Evolutionary conservation across 139 green algal species (phyloP), one percentile per base, ranked within the genome.

Genomic region (Micromonas pusilla): DNA sequence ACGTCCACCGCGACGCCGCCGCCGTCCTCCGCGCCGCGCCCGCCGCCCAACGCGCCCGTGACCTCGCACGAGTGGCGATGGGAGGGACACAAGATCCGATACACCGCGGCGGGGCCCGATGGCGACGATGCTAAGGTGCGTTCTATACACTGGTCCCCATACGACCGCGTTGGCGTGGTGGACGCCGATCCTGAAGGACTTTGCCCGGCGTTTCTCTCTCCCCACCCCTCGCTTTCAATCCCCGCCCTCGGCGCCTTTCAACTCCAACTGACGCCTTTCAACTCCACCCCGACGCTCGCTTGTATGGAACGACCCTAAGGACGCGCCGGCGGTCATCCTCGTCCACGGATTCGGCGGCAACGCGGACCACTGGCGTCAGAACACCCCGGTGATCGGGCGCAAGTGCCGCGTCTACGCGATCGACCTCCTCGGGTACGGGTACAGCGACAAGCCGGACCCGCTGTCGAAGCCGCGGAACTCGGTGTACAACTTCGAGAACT

Each of bases 311-410:
- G n/a, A n/a, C n/a, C n/a, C n/a, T n/a, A n/a, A 2, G 62, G 23
- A 1, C 1, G 45, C 72, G 3, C 87, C 86, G 4, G 54, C 82
- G 25, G 16, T 93, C 0, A 20, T 96, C 3, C 80, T 91, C 28
- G 84, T 97, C 3, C 94, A 98, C 66, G 93, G 94, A 6, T 98
- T 98, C 88, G 94, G 94, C 0, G 92, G 88, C 32, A 98, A 97
- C 78, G 89, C 83, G 84, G 79, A 87, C 62, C 85, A 89, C 72
- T 89, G 76, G 79, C 53, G 93, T 21, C 95, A 97, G 79, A 97
- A 97, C 82, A 84, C 92, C 20, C 83, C 83, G 0, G 83, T 76
- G 25, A 78, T 98, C 25, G 92, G 79, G 0, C 45, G 77, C 4
- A 81, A 82, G 37, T 38, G 73, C 26, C 82, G 84, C 0, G 85